These are phyloP conservation scores for Malania oleifera DNA, from an alignment of 164 flowering plant species.

Conservation along the genomic window DNA sequence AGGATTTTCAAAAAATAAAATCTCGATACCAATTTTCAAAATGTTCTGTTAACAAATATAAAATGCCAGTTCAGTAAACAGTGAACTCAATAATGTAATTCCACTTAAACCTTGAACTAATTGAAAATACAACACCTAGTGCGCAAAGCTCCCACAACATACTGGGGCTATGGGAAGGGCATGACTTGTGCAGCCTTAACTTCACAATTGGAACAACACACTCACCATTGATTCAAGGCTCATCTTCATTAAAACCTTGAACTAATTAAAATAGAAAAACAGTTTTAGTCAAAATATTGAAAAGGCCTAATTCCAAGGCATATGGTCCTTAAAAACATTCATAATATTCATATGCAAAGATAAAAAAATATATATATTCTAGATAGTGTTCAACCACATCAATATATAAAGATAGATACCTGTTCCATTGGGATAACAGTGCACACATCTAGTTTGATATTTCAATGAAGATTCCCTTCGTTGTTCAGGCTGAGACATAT, in stretches of 20 bases:
- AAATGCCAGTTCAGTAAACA: not conserved
- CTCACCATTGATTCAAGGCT: no score
- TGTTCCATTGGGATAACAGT: conserved; percentile 98
- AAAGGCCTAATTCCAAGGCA: not conserved
- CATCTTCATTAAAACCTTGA: not conserved
- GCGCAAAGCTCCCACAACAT: no score
- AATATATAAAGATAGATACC: conserved; percentile 32
- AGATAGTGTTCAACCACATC: not conserved
- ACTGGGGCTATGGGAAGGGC: no score
- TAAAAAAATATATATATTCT: no score
- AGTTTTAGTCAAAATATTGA: not conserved
- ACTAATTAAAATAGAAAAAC: not conserved
- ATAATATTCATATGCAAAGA: not conserved
- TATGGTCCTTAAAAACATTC: not conserved
- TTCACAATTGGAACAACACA: no score
- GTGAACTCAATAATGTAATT: not conserved
- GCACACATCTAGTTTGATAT: conserved; percentile 97
- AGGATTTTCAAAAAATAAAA: no score
- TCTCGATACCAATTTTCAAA: no score
- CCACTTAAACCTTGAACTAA: not conserved
- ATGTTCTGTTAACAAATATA: no score
- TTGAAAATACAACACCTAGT: no score
- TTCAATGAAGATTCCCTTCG: conserved; percentile 94
- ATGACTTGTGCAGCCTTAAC: no score
- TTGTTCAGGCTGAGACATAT: conserved; percentile 99